These are phyloP conservation scores for Diplodia mutila DNA, from an alignment of 2,329 filamentous ascomycete genomes.

Conservation along the genomic window DNA sequence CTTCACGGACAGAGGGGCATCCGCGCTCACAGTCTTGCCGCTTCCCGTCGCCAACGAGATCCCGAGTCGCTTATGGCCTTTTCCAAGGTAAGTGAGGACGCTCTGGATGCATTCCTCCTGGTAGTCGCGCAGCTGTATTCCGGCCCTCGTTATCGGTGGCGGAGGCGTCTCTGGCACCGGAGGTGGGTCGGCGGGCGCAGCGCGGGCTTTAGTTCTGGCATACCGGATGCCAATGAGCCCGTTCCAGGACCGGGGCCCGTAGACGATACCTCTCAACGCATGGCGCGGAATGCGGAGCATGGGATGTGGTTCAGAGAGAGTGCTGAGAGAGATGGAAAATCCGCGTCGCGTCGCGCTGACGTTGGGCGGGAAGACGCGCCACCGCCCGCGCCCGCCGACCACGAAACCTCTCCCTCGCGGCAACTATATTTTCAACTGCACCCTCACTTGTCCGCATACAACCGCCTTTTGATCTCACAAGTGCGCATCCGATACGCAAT, in stretches of 20 bases:
- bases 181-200: constrained; percentile 4
- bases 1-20: neutral
- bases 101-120: constrained; percentile 91
- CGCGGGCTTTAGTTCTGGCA: constrained; percentile 27
- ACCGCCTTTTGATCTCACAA: no score
- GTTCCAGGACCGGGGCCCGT: neutral
- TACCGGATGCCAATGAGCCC: constrained; percentile 27
- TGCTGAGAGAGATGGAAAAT: neutral
- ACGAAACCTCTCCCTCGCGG: neutral
- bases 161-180: constrained; percentile 14
- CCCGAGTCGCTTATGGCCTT: constrained; percentile 78
- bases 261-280: constrained; percentile 36
- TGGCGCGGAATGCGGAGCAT: constrained; percentile 39
- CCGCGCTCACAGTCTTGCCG: constrained; percentile 74
- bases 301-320: constrained; percentile 12
- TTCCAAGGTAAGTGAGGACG: constrained; percentile 68
- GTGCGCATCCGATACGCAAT: no score
- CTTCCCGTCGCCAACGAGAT: constrained; percentile 86
- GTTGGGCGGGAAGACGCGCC: neutral
- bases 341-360: neutral
- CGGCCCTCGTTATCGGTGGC: constrained; percentile 23
- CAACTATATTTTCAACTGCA: no score
- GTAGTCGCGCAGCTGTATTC: constrained; percentile 74
- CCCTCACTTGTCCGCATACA: no score
- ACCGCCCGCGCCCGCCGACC: neutral